Evolutionary conservation across 1,139 yeast genomes (phyloP).

Genomic region (Zygosaccharomyces pseudobailii): DNA sequence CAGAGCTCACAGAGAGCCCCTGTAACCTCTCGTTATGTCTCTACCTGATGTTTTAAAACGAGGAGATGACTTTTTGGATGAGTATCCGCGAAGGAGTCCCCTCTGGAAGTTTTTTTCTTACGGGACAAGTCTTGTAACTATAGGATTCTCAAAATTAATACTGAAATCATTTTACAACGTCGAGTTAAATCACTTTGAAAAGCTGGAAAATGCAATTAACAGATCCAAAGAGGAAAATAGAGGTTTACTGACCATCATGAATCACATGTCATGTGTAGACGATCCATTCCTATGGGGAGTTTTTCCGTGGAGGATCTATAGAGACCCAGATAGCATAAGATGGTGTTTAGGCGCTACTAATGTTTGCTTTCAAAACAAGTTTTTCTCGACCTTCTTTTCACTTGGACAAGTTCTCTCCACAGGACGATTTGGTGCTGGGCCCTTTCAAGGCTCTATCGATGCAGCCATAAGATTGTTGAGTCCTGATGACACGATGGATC

Average conservation of each 20-base stretch:
- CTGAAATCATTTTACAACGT: conserved; percentile 61
- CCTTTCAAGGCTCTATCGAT: conserved; percentile 86
- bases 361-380: conserved; percentile 66
- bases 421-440: conserved; percentile 84
- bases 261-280: conserved; percentile 91
- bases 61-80: conserved; percentile 68
- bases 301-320: conserved; percentile 66
- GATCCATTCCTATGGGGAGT: conserved; percentile 91
- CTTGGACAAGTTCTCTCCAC: conserved; percentile 85
- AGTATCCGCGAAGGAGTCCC: conserved; percentile 53
- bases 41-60: conserved; percentile 64
- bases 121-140: conserved; percentile 63
- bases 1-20: background rate
- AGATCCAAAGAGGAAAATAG: conserved; percentile 64
- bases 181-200: conserved; percentile 54
- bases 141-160: conserved; percentile 59
- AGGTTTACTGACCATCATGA: conserved; percentile 83
- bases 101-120: conserved; percentile 69
- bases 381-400: conserved; percentile 63
- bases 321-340: conserved; percentile 62
- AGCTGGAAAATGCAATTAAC: conserved; percentile 57
- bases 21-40: conserved; percentile 46
- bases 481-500: conserved; percentile 66
- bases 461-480: conserved; percentile 83
- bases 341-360: conserved; percentile 97